Conservation (phyloP, 257 asterid genomes). For the Marsdenia floribunda region DNA sequence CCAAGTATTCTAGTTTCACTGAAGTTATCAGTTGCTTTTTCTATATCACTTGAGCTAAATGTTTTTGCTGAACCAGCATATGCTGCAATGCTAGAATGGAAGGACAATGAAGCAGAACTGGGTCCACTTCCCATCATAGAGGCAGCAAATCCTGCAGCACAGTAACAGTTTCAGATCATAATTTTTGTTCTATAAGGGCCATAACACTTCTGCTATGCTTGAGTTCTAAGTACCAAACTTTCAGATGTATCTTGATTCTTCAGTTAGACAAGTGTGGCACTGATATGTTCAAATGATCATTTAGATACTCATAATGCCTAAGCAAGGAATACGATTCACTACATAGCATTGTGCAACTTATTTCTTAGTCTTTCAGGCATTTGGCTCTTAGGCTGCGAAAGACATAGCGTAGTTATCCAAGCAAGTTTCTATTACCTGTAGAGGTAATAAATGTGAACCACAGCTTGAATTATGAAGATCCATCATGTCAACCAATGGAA, state of each 20-base stretch:
- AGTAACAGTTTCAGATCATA: neutral
- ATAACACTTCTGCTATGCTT: neutral
- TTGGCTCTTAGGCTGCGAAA: neutral
- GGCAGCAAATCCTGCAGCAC: constrained; percentile 41
- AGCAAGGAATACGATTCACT: neutral
- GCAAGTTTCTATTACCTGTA: neutral
- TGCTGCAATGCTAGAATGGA: constrained; percentile 71
- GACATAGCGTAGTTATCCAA: neutral
- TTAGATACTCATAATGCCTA: neutral
- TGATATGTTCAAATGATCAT: neutral
- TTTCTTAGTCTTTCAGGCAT: neutral
- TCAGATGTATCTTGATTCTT: neutral
- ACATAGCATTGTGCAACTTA: neutral
- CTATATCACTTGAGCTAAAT: constrained; percentile 57
- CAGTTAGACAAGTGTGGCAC: neutral
- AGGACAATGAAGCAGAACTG: constrained; percentile 65
- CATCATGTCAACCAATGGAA: neutral
- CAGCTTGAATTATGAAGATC: neutral
- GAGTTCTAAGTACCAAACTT: neutral
- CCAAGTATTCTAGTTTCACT: constrained; percentile 67
- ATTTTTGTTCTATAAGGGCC: neutral
- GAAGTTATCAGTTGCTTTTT: constrained; percentile 77
- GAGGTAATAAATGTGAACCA: neutral
- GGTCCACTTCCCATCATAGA: constrained; percentile 55
- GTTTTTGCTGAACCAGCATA: constrained; percentile 81